Base-by-base conservation (phyloP, 257 asterid species). In the Fraxinus cuspidata region DNA sequence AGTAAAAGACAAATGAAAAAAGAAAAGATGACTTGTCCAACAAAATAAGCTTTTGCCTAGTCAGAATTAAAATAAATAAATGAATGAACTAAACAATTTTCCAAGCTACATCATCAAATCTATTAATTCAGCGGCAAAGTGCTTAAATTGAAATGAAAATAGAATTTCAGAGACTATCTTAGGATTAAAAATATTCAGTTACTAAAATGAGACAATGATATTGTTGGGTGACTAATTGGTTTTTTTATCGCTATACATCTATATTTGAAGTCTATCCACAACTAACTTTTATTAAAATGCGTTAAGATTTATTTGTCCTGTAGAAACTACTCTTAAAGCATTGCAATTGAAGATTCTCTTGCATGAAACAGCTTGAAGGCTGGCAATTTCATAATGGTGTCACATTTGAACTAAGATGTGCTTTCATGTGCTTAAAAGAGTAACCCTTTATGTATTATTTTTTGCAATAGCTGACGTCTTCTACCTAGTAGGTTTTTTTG, bases 391-490 rank as follows among this genome's bases (percentile, higher is more conserved):
- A 60, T 2, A 60, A 53, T 19, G 27, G 27, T 19, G 64, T 7
- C 64, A 19, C 25, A 53, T 53, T 53, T 53, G 64, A 53, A 53
- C 64, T 1, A 19, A 19, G 27, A 3, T 53, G 25, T 16, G 11
- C 21, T 16, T 58, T 58, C 67, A 58, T 9, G 31, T n/a, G 67
- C 12, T n/a, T 60, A 21, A 23, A 23, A 21, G 31, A 7, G 67
- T 23, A 23, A 60, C 31, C 65, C 27, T n/a, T 21, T 60, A 23
- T 23, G 16, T 12, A 60, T 23, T 53, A 19, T 53, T 53, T 13
- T 72, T 44, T 49, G 47, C 74, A 25, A 72, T 27, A 27, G 49
- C 72, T 72, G 40, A 18, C 11, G 16, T 53, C 77, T 73, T 53
- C 44, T 23, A 18, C 23, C 63, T 1, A 40, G 42, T 31, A 42